A percentile compares a stretch with the other conserved stretches of the same genome.
Evolutionary conservation across 441 rosid species (phyloP).

Genomic region (Eutrema salsugineum): DNA sequence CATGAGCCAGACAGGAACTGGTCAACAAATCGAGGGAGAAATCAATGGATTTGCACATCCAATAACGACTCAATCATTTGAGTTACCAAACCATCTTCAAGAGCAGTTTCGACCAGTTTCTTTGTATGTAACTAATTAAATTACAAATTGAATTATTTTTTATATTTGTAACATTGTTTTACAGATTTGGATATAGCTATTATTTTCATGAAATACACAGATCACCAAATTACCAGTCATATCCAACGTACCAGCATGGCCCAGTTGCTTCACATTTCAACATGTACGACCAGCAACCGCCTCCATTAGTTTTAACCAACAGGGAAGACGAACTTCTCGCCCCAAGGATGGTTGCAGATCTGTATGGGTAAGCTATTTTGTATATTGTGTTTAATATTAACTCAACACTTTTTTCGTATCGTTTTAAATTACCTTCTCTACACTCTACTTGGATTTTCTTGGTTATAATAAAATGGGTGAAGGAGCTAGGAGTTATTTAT

Average conservation of each 20-base stretch:
- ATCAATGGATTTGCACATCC: neutral
- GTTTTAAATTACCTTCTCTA: neutral
- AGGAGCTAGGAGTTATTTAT: neutral
- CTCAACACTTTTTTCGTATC: neutral
- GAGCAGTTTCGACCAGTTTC: neutral
- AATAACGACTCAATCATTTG: neutral
- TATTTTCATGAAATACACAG: constrained; percentile 12
- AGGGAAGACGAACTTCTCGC: neutral
- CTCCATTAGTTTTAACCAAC: neutral
- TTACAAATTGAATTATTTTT: neutral
- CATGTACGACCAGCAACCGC: neutral
- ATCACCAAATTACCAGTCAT: neutral
- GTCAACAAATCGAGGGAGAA: neutral
- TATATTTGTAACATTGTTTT: neutral
- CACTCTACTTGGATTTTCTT: neutral
- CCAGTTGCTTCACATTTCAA: neutral
- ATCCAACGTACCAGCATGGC: neutral
- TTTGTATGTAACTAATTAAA: constrained; percentile 3
- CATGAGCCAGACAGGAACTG: neutral
- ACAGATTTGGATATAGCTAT: neutral
- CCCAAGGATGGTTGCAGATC: neutral
- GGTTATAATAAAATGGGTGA: neutral
- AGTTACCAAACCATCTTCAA: neutral
- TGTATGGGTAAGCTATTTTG: neutral
- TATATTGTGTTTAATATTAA: neutral